These are phyloP conservation scores for Kwoniella sp. DNA, from an alignment of 768 basidiomycete genomes.

Conservation along the genomic window DNA sequence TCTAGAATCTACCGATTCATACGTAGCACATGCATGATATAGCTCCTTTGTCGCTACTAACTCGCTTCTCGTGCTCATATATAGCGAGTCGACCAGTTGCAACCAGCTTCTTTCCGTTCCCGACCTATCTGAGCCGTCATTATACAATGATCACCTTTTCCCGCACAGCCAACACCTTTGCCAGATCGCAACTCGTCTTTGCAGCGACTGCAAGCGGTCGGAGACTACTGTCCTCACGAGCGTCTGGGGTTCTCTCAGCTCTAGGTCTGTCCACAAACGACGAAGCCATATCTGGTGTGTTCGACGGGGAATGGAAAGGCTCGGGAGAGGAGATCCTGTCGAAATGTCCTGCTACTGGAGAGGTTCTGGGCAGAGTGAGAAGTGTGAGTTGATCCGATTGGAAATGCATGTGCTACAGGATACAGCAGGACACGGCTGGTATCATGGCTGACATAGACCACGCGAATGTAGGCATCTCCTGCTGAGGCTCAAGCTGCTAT, in stretches of 20 bases:
- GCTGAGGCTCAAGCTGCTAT: conserved; percentile 72
- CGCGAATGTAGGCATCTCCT: conserved; percentile 64
- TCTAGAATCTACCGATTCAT: no score
- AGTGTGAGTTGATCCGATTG: conserved; percentile 60
- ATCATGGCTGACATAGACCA: not conserved
- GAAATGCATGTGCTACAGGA: conserved; percentile 15
- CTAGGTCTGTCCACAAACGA: conserved; percentile 36
- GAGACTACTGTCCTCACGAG: conserved; percentile 33
- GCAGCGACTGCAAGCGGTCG: not conserved
- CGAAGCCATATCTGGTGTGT: conserved; percentile 39
- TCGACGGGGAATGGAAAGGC: conserved; percentile 49
- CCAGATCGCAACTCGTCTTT: not conserved
- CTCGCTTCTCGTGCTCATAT: not conserved
- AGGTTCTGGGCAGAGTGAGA: conserved; percentile 73
- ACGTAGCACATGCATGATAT: no score
- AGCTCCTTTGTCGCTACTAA: no score
- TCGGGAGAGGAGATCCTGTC: conserved; percentile 37
- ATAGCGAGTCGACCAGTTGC: not conserved
- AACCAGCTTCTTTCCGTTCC: not conserved
- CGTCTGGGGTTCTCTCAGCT: conserved; percentile 39
- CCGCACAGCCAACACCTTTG: not conserved
- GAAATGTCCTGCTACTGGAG: conserved; percentile 81
- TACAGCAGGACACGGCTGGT: no score
- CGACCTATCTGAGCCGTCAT: not conserved
- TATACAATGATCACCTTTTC: not conserved